Conservation (phyloP, 208 protist species). For the Naegleria gruberi region DNA sequence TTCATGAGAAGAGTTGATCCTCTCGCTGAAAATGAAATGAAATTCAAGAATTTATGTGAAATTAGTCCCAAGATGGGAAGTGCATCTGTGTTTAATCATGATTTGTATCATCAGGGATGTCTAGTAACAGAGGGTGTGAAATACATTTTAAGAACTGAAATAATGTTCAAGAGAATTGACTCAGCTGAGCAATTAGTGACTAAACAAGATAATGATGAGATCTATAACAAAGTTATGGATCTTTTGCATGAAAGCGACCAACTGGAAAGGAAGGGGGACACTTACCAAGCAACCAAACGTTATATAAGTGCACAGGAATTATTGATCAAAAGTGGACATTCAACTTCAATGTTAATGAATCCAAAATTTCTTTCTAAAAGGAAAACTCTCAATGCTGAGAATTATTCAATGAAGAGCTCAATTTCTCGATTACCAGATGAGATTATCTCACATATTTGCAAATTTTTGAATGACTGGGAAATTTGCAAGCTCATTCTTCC, state of each 20-base stretch:
- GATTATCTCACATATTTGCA: neutral
- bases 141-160: conserved; percentile 23
- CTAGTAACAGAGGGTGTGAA: neutral
- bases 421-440: neutral
- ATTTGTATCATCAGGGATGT: neutral
- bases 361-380: neutral
- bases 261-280: neutral
- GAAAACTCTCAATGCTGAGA: no score
- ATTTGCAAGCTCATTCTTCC: neutral
- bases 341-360: neutral
- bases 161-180: conserved; percentile 16
- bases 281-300: neutral
- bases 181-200: no score
- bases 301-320: neutral
- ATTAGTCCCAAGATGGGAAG: neutral
- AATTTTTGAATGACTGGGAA: neutral
- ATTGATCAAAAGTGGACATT: neutral
- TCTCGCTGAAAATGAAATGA: neutral
- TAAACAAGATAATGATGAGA: no score
- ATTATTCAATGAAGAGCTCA: neutral
- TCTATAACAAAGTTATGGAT: neutral
- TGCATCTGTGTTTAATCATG: conserved; percentile 15
- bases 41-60: no score
- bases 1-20: conserved; percentile 17
- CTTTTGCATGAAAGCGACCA: neutral